These are phyloP conservation scores for Neurospora sp. DNA, from an alignment of 495 filamentous ascomycete species.

Conservation along the genomic window DNA sequence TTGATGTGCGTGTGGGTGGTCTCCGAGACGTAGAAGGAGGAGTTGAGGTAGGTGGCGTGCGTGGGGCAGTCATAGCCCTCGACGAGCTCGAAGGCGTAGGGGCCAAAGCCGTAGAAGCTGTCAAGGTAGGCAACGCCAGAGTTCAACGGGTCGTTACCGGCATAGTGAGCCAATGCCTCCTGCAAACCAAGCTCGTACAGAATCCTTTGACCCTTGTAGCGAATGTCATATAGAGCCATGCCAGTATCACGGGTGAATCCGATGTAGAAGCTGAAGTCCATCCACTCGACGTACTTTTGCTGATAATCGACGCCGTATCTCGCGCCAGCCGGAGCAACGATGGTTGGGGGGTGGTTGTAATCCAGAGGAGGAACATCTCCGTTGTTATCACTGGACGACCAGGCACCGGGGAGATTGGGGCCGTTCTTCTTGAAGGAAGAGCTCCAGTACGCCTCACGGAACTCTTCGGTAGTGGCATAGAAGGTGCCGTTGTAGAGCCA, in stretches of 20 bases:
- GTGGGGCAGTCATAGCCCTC: conserved; percentile 43
- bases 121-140: conserved; percentile 34
- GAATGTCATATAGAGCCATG: conserved; percentile 37
- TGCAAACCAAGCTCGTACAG: conserved; percentile 47
- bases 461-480: conserved; percentile 35
- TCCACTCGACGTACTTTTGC: conserved; percentile 42
- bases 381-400: conserved; percentile 27
- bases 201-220: conserved; percentile 41
- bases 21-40: conserved; percentile 26
- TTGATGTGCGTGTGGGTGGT: conserved; percentile 30
- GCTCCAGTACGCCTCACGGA: conserved; percentile 29
- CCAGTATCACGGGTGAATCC: conserved; percentile 34
- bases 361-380: conserved; percentile 27
- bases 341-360: conserved; percentile 23
- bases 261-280: conserved; percentile 44
- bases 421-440: conserved; percentile 33
- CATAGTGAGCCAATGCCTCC: conserved; percentile 47
- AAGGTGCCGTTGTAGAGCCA: conserved; percentile 42
- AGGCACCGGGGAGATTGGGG: conserved; percentile 34
- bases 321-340: conserved; percentile 27
- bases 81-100: conserved; percentile 35
- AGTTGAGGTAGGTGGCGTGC: conserved; percentile 37
- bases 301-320: conserved; percentile 32
- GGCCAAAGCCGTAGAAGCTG: conserved; percentile 38
- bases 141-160: conserved; percentile 37